Percentiles rank a stretch among this genome's conserved stretches.
Evolutionary conservation across 164 flowering plant genomes (phyloP).

Genomic region (Stephania yunnanensis): DNA sequence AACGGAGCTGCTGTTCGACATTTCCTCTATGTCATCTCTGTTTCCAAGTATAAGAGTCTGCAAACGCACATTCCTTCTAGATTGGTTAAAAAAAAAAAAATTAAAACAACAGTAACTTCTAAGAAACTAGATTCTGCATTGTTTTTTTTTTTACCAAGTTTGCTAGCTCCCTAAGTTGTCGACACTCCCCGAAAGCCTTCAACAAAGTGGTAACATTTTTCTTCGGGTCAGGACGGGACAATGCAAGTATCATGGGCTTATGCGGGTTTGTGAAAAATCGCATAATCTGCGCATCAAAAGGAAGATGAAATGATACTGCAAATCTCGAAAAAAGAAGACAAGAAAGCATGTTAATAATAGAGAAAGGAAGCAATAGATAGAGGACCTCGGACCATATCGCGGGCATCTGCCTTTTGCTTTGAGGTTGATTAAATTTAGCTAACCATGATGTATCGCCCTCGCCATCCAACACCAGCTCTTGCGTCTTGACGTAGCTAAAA

Average conservation of each 20-base stretch:
- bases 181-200: constrained; percentile 79
- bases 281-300: constrained; percentile 47
- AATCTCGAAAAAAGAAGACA: background rate
- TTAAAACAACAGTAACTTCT: background rate
- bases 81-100: background rate
- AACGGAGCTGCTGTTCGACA: constrained; percentile 51
- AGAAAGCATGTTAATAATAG: background rate
- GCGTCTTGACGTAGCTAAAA: constrained; percentile 54
- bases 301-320: background rate
- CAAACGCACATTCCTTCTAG: constrained; percentile 10
- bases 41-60: constrained; percentile 81
- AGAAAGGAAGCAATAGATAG: background rate
- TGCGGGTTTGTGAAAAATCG: constrained; percentile 78
- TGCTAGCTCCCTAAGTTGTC: constrained; percentile 65
- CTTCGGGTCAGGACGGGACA: constrained; percentile 87
- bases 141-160: constrained; percentile 49
- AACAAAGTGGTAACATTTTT: constrained; percentile 73
- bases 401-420: constrained; percentile 46
- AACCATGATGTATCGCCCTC: constrained; percentile 56
- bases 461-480: constrained; percentile 44
- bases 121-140: background rate
- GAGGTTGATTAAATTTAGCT: constrained; percentile 45
- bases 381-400: constrained; percentile 78
- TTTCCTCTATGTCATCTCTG: constrained; percentile 79
- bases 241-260: constrained; percentile 83